These are phyloP conservation scores for Cyclocybe aegerita DNA, from an alignment of 768 basidiomycete genomes.

Conservation along the genomic window DNA sequence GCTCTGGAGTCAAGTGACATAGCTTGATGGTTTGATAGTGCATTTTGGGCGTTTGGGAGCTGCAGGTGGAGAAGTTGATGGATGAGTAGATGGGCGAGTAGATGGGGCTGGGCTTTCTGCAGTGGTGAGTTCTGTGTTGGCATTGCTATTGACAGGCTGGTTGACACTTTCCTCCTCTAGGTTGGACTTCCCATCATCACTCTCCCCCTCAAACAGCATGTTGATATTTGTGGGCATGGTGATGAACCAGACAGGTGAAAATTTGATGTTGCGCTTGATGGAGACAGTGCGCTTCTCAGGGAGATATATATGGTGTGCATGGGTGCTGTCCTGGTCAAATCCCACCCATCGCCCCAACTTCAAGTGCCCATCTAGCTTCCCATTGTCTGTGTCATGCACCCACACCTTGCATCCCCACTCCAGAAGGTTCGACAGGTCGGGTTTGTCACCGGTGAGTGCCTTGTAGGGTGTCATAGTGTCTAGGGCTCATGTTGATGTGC, in stretches of 20 bases:
- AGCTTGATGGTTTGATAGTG: no score
- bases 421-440: constrained; percentile 6
- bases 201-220: constrained; percentile 16
- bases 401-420: constrained; percentile 10
- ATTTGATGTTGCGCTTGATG: constrained; percentile 28
- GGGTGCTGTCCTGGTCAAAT: constrained; percentile 28
- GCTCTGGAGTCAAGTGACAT: no score
- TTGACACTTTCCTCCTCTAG: no score
- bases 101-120: no score
- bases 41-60: no score
- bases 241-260: constrained; percentile 14
- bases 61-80: no score
- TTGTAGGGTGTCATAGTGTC: constrained; percentile 10
- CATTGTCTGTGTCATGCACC: constrained; percentile 16
- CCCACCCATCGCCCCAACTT: constrained; percentile 34
- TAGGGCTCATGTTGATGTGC: constrained; percentile 9
- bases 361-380: constrained; percentile 25
- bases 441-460: constrained; percentile 1
- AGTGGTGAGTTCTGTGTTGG: no score
- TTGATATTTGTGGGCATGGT: constrained; percentile 18
- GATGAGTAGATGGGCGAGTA: no score
- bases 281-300: constrained; percentile 20
- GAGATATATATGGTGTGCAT: constrained; percentile 25
- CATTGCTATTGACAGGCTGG: no score
- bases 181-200: no score